Percentiles rank a stretch among this genome's conserved stretches.
Conservation (phyloP, 2,329 filamentous ascomycete genomes). For the Paracorniculantispora psalliotae region DNA sequence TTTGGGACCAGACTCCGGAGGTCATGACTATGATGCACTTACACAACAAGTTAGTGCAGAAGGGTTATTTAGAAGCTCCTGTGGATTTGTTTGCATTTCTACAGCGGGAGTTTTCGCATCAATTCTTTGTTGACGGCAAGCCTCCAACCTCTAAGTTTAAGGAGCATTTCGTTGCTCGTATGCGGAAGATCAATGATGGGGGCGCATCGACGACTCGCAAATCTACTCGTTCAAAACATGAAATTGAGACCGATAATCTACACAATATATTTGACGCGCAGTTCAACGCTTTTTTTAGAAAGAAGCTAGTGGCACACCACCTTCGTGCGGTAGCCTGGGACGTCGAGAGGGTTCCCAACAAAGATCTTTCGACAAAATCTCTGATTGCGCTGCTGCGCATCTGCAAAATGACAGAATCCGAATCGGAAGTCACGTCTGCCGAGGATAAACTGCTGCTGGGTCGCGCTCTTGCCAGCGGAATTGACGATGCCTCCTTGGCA, state of each 20-base stretch:
- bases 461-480: no score
- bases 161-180: background rate
- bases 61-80: slow-evolving; percentile 30
- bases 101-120: slow-evolving; percentile 14
- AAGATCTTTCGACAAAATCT: slow-evolving; percentile 23
- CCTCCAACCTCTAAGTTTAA: slow-evolving; percentile 8
- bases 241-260: no score
- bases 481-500: no score
- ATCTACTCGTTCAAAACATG: no score
- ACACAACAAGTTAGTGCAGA: slow-evolving; percentile 43
- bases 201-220: background rate
- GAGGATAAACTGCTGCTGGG: background rate
- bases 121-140: slow-evolving; percentile 13
- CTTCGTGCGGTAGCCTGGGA: slow-evolving; percentile 31
- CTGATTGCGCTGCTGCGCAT: slow-evolving; percentile 24
- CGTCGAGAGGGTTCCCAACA: slow-evolving; percentile 30
- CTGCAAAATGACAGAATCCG: no score
- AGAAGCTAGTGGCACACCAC: slow-evolving; percentile 17
- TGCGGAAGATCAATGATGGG: background rate
- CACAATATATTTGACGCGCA: background rate
- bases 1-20: slow-evolving; percentile 38
- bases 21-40: slow-evolving; percentile 37
- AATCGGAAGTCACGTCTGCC: slow-evolving; percentile 4
- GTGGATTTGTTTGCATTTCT: slow-evolving; percentile 29
- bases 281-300: background rate